Evolutionary conservation across 129 eudicot species (phyloP).

Genomic region (carrot (Daucus carota)): DH1_v3.0 NC_030385.2:39587501-39588000

Average conservation of each 20-base stretch:
- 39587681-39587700: not conserved
- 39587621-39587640: not conserved
- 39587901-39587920: not conserved
- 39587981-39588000: no score
- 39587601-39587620: not conserved
- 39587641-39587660: not conserved
- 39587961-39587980: not conserved
- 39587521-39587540: slow-evolving; percentile 47
- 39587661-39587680: not conserved
- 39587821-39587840: not conserved
- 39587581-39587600: not conserved
- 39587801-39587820: not conserved
- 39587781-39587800: not conserved
- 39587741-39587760: not conserved
- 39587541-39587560: not conserved
- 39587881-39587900: not conserved
- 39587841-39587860: not conserved
- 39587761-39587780: not conserved
- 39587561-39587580: not conserved
- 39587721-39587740: not conserved
- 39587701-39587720: not conserved
- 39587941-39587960: not conserved
- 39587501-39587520: slow-evolving; percentile 70
- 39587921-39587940: not conserved
- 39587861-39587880: not conserved